These are phyloP conservation scores for Zygosaccharomyces kombuchaensis DNA, from an alignment of 805 yeast genomes.

Conservation along the genomic window DNA sequence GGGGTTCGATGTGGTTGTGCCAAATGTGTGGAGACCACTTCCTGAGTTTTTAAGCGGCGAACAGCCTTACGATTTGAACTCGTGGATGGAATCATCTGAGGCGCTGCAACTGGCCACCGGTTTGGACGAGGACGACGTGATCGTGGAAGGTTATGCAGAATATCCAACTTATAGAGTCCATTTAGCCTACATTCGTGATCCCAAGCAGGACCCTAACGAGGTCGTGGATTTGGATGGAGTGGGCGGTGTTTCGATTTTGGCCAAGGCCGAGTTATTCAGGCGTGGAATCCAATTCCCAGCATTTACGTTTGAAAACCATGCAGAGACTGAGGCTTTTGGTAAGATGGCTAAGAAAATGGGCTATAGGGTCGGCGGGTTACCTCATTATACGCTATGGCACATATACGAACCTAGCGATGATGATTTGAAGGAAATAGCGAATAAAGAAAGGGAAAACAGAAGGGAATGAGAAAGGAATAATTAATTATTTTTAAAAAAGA, in stretches of 20 bases:
- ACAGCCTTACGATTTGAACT: conserved; percentile 93
- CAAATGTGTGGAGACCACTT: conserved; percentile 95
- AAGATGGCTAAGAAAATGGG: conserved; percentile 78
- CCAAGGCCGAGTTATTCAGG: conserved; percentile 69
- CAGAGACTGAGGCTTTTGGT: conserved; percentile 86
- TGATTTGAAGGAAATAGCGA: conserved; percentile 66
- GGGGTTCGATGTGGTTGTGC: conserved; percentile 68
- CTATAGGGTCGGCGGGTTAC: conserved; percentile 78
- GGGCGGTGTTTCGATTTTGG: conserved; percentile 80
- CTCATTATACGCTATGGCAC: conserved; percentile 89
- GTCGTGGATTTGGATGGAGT: conserved; percentile 76
- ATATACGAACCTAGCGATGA: conserved; percentile 87
- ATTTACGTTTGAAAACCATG: conserved; percentile 77
- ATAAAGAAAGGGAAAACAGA: conserved; percentile 62
- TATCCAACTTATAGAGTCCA: conserved; percentile 85
- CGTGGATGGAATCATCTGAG: conserved; percentile 88
- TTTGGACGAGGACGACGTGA: conserved; percentile 74
- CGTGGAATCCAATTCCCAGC: conserved; percentile 84
- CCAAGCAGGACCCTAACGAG: conserved; percentile 57
- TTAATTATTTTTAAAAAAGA: not conserved
- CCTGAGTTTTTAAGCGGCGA: conserved; percentile 78
- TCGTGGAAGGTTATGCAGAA: conserved; percentile 84
- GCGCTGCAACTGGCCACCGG: conserved; percentile 63
- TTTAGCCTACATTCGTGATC: conserved; percentile 64
- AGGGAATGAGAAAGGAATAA: conserved; percentile 27